Evolutionary conservation across 345 rosid species (phyloP).

Genomic region (Rhodomyrtus tomentosa): DNA sequence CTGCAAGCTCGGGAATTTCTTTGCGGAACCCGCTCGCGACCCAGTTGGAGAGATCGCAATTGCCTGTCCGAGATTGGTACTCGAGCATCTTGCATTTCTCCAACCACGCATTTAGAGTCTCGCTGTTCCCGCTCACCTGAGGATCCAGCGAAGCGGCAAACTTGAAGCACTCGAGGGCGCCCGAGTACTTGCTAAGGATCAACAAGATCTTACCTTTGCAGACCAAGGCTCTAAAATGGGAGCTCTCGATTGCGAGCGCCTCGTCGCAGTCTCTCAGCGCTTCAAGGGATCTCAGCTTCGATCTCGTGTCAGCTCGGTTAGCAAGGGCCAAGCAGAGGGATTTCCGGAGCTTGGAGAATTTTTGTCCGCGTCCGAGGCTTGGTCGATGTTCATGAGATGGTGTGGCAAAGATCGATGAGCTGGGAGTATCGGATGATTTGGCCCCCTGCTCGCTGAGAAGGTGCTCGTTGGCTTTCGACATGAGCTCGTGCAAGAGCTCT

Average conservation of each 20-base stretch:
- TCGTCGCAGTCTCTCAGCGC: conserved; percentile 54
- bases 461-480: conserved; percentile 69
- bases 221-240: conserved; percentile 74
- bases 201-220: conserved; percentile 78
- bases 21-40: conserved; percentile 48
- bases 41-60: conserved; percentile 81
- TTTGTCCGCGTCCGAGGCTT: conserved; percentile 8
- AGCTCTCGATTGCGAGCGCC: conserved; percentile 42
- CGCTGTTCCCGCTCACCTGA: conserved; percentile 40
- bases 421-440: conserved; percentile 52
- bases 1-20: conserved; percentile 58
- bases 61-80: conserved; percentile 61
- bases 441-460: conserved; percentile 75
- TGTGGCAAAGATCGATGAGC: conserved; percentile 46
- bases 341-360: conserved; percentile 32
- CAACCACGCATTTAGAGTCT: conserved; percentile 37
- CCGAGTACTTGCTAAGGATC: conserved; percentile 40
- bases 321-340: conserved; percentile 62
- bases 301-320: conserved; percentile 63
- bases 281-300: conserved; percentile 26
- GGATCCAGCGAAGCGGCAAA: conserved; percentile 30
- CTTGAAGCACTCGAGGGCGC: conserved; percentile 63
- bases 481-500: conserved; percentile 40
- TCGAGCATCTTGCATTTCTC: conserved; percentile 80
- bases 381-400: conserved; percentile 16